Evolutionary conservation across 1,284 basidiomycete species (phyloP), one percentile per base, ranked within the genome.

Genomic region (Ceratobasidium papillatum): DNA sequence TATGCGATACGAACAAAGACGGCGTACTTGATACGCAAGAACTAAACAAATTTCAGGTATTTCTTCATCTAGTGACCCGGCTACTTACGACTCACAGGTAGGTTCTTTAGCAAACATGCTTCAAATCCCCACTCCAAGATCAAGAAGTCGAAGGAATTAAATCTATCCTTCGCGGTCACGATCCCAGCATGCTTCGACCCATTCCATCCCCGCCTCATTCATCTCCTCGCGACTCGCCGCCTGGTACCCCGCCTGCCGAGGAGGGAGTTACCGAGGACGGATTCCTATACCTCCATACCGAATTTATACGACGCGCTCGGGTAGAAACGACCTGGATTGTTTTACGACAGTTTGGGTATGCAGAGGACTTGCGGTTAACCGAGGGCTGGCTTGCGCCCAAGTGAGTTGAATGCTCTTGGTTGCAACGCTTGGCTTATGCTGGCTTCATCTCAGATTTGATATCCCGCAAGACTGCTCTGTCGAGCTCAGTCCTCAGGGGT

Each of bases 251-350:
- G 3, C 81, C 82, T 0, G 59, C 76, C 65, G 79, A 81, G 54
- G 82, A 84, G 78, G 93, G 93, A n/a, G 86, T 99, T 75, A 99
- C 96, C 1, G 94, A 98, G 83, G 88, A 91, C 12, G 97, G 97
- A 0, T 99, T 99, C 84, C 84, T 99, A 59, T 97, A 95, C 80
- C 89, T 99, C 12, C 96, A 99, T 82, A 98, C 96, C 3, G 94
- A 93, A 78, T 99, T 99, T 84, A 98, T 99, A 77, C 97, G 98
- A 84, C 91, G 94, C 69, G 98, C 97, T 14, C 88, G 98, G 56
- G 87, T 98, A 77, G 97, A 99, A 82, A 99, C 98, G 32, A 99
- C 97, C 0, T 99, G 97, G 97, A 97, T 95, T 1, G 96, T 98
- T 2, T 84, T 99, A 77, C 87, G 96, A 76, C 94, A 92, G 79